Base-by-base conservation (phyloP, 2,329 filamentous ascomycete species). In the Daldinia eschscholtzii region DNA sequence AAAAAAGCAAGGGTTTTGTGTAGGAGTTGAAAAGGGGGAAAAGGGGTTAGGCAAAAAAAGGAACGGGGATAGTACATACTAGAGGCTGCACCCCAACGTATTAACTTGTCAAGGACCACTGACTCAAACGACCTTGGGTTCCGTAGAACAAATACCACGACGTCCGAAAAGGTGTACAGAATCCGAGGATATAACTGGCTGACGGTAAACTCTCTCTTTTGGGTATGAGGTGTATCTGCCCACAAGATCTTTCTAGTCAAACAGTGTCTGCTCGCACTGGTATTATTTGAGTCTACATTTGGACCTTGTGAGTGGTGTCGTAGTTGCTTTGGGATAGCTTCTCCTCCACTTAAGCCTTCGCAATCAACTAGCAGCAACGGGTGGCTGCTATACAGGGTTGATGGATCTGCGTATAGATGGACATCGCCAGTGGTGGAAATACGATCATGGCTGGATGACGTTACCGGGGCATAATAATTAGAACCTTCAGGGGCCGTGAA, bases 321-420 rank as follows among this genome's bases (percentile, higher is more conserved):
- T 7, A 78, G 55, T 61, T 77, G 75, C 46, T 78, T 78, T 15
- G 77, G 77, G 28, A 76, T 70, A 4, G 73, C 77, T 68, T 86
- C 84, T 9, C 85, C 85, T 35, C 84, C 85, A 20, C 83, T 80
- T 7, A 87, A 79, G 0, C 85, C 85, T 76, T 87, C 85, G 66
- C 84, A 87, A 67, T 87, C 85, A 23, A 85, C 84, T 58, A 82
- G 83, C 3, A 87, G 77, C 20, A 86, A 77, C 0, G 84, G 85
- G 6, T 78, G 71, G 4, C 77, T 76, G 10, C 78, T 76, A 13
- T 74, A 70, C 28, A 80, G 76, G 2, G 81, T 83, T 0, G 77
- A 74, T 1, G 85, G 85, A 67, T 87, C 85, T 1, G 79, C 77
- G 65, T 87, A 87, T 3, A 87, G 76, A 73, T 87, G 84, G 1